A percentile compares a stretch with the other conserved stretches of the same genome.
Evolutionary conservation across 345 rosid genomes (phyloP).

Genomic region (Populus pruinosa): DNA sequence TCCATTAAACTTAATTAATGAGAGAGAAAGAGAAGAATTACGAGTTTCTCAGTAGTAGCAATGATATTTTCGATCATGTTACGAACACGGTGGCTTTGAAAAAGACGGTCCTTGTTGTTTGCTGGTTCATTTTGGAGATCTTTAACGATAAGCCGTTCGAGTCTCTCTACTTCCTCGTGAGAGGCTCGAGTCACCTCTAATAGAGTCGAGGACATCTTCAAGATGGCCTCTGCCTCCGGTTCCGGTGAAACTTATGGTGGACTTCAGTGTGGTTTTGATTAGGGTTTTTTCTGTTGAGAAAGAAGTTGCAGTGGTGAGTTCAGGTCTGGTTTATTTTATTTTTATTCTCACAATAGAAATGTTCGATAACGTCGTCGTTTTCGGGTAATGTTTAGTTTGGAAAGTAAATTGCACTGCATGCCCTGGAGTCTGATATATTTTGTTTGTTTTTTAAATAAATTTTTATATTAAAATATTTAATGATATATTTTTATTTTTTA

Average conservation of each 20-base stretch:
- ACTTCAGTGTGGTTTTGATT: neutral
- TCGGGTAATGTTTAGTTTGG: neutral
- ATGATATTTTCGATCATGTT: slow-evolving; percentile 64
- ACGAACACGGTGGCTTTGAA: slow-evolving; percentile 91
- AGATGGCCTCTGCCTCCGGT: neutral
- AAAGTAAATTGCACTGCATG: neutral
- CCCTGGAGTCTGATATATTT: neutral
- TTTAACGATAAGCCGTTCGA: slow-evolving; percentile 81
- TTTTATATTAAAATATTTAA: no score
- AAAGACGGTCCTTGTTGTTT: slow-evolving; percentile 61
- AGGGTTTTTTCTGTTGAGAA: slow-evolving; percentile 2
- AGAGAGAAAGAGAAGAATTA: slow-evolving; percentile 21
- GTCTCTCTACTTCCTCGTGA: slow-evolving; percentile 86
- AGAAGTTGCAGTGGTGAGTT: neutral
- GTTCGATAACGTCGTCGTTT: neutral
- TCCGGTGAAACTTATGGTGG: neutral
- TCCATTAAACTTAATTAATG: neutral
- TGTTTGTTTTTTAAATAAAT: no score
- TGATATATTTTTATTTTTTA: no score
- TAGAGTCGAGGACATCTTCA: slow-evolving; percentile 77
- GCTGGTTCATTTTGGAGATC: slow-evolving; percentile 84
- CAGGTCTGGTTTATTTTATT: neutral
- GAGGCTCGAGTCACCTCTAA: slow-evolving; percentile 81
- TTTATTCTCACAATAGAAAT: no score
- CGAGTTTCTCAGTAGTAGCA: slow-evolving; percentile 63